Percentiles rank a stretch among this genome's conserved stretches.
Conservation (phyloP, 1,139 yeast genomes). For the Kodamaea alishanica region DNA sequence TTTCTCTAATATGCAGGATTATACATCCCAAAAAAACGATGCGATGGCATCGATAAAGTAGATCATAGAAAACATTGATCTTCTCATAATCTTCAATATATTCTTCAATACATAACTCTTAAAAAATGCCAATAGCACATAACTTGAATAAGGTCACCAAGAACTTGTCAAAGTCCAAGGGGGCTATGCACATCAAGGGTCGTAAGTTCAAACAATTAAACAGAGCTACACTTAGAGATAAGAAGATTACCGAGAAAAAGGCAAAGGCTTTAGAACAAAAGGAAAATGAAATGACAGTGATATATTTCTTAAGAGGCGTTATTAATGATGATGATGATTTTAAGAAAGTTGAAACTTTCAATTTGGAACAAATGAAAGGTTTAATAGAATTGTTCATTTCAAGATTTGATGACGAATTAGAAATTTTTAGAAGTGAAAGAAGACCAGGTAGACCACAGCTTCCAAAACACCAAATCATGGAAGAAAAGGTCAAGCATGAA, state of each 20-base stretch:
- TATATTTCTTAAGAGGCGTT: conserved; percentile 63
- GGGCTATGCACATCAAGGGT: conserved; percentile 79
- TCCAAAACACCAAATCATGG: conserved; percentile 62
- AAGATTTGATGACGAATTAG: conserved; percentile 71
- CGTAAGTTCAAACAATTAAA: conserved; percentile 81
- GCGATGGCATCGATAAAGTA: too few relatives aligned
- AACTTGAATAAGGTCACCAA: conserved; percentile 70
- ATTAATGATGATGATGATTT: conserved; percentile 44
- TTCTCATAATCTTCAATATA: too few relatives aligned
- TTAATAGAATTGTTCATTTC: conserved; percentile 62
- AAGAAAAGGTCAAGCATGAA: conserved; percentile 61
- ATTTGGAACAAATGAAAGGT: conserved; percentile 54
- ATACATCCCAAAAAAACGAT: too few relatives aligned
- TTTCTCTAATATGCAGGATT: too few relatives aligned
- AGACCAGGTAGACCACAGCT: conserved; percentile 87
- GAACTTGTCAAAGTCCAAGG: conserved; percentile 53
- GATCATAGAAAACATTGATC: too few relatives aligned
- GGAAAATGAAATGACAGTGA: conserved; percentile 53
- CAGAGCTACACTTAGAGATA: conserved; percentile 81
- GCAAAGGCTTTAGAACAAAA: conserved; percentile 54
- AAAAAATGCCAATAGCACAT: conserved; percentile 72
- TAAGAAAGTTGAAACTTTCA: conserved; percentile 37
- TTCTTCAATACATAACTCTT: background rate
- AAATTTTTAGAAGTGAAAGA: conserved; percentile 53
- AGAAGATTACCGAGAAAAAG: conserved; percentile 60